A percentile compares a stretch with the other conserved stretches of the same genome.
phyloP scores from a whole-genome alignment of 805 yeast genomes.

The Yamadazyma scolyti region DNA sequence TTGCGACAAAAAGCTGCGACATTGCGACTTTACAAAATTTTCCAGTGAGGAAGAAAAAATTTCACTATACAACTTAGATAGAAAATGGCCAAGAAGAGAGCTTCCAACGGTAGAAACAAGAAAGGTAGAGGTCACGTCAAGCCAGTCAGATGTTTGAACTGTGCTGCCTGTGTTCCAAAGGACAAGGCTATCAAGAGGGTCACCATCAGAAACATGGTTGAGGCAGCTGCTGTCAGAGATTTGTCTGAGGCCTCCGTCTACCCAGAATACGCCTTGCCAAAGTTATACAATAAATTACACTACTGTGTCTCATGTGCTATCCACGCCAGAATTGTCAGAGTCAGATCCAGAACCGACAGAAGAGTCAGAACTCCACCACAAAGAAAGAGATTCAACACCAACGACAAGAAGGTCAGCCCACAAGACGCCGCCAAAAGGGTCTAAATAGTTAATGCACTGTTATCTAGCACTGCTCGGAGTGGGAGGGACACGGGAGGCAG shows the following conservation, averaged over 20 bases:
- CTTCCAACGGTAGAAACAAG: slow-evolving; percentile 99
- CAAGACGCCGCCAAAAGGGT: slow-evolving; percentile 97
- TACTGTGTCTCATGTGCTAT: slow-evolving; percentile 99
- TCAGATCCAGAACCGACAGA: slow-evolving; percentile 98
- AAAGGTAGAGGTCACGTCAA: slow-evolving; percentile 99
- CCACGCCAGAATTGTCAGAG: slow-evolving; percentile 99
- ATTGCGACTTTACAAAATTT: no score
- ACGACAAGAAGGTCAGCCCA: slow-evolving; percentile 94
- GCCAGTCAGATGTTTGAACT: slow-evolving; percentile 99
- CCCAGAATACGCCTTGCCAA: slow-evolving; percentile 99
- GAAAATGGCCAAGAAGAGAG: slow-evolving; percentile 99
- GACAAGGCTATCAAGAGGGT: slow-evolving; percentile 99
- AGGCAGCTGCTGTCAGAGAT: slow-evolving; percentile 99
- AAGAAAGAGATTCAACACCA: slow-evolving; percentile 98
- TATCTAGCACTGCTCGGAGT: no score
- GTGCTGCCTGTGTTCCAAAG: slow-evolving; percentile 99
- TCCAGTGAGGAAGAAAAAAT: no score
- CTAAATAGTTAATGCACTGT: slow-evolving; percentile 10
- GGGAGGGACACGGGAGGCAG: no score
- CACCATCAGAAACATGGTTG: slow-evolving; percentile 99
- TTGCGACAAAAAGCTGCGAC: no score
- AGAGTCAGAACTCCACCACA: slow-evolving; percentile 98
- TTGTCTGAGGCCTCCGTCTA: slow-evolving; percentile 99
- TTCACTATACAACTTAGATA: no score
- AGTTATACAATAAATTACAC: slow-evolving; percentile 99